Conservation (phyloP, 192 early-diverging fungal species). For the Spinellus fusiger region DNA sequence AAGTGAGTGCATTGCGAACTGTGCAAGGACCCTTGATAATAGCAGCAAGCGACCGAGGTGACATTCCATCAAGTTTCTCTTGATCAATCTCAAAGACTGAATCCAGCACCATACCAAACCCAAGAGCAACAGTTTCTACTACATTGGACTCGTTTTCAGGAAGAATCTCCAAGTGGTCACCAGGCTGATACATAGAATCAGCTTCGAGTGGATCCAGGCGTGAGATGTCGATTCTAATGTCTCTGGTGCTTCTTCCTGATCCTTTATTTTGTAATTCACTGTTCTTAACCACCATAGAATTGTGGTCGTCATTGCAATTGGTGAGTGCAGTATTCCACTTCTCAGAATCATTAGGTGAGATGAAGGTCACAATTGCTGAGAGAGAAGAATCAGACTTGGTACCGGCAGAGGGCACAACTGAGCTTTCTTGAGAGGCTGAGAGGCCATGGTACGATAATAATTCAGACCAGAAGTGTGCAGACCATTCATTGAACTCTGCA, state of each 20-base stretch:
- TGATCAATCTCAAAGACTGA: slow-evolving; percentile 42
- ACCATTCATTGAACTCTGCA: slow-evolving; percentile 22
- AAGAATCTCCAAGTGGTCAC: slow-evolving; percentile 48
- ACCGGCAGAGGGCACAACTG: slow-evolving; percentile 12
- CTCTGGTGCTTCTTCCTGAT: slow-evolving; percentile 34
- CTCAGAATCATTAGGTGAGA: slow-evolving; percentile 7
- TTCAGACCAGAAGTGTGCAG: slow-evolving; percentile 26
- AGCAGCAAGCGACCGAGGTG: slow-evolving; percentile 41
- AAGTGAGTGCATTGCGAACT: slow-evolving; percentile 39
- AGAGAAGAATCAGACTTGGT: background rate
- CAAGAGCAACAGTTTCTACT: slow-evolving; percentile 38
- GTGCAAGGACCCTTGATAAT: slow-evolving; percentile 40
- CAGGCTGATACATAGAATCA: slow-evolving; percentile 33
- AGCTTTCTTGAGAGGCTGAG: slow-evolving; percentile 1
- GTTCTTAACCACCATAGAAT: slow-evolving; percentile 22
- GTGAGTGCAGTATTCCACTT: slow-evolving; percentile 9
- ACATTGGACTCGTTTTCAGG: slow-evolving; percentile 33
- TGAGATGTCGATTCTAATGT: slow-evolving; percentile 30
- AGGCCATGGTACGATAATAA: slow-evolving; percentile 13
- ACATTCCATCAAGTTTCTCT: slow-evolving; percentile 5
- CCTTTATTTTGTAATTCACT: slow-evolving; percentile 34
- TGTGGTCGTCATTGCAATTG: slow-evolving; percentile 13
- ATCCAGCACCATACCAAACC: slow-evolving; percentile 41
- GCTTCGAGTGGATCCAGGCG: slow-evolving; percentile 6
- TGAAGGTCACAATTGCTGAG: slow-evolving; percentile 1